A percentile compares a stretch with the other conserved stretches of the same genome.
These are phyloP conservation scores for Phalaenopsis equestris DNA, from an alignment of 106 monocot genomes.

Conservation along the genomic window DNA sequence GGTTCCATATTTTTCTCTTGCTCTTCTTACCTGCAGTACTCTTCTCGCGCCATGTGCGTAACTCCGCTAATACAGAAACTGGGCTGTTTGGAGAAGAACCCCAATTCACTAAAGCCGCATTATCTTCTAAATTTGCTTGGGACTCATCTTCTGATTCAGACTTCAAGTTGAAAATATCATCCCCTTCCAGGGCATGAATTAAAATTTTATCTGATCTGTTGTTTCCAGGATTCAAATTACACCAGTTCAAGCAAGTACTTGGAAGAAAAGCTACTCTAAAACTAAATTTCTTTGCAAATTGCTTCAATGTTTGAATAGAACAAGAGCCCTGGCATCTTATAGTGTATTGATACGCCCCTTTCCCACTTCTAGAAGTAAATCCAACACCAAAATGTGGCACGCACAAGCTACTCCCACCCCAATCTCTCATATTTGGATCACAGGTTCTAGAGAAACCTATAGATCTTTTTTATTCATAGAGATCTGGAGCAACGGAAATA, in stretches of 20 bases:
- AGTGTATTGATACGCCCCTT: no score
- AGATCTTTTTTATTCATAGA: slow-evolving; percentile 33
- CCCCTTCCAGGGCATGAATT: slow-evolving; percentile 14
- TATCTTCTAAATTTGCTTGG: slow-evolving; percentile 7
- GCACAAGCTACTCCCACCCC: no score
- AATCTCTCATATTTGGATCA: neutral
- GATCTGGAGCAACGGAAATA: slow-evolving; percentile 23
- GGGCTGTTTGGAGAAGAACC: slow-evolving; percentile 8
- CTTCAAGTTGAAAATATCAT: neutral
- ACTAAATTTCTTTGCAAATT: neutral
- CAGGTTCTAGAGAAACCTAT: slow-evolving; percentile 7
- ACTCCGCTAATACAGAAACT: neutral
- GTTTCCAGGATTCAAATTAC: neutral
- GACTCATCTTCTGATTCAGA: slow-evolving; percentile 11
- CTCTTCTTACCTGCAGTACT: slow-evolving; percentile 7
- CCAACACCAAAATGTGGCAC: no score
- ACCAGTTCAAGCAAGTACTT: neutral
- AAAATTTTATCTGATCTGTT: slow-evolving; percentile 7
- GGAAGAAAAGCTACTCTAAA: neutral
- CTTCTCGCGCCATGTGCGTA: slow-evolving; percentile 2
- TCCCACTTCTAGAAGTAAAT: no score
- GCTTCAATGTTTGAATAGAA: neutral
- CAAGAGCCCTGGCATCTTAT: neutral
- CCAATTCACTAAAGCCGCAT: neutral
- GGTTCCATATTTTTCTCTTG: slow-evolving; percentile 27